Conservation (phyloP, 306 rosid genomes). For the Vigna angularis region DNA sequence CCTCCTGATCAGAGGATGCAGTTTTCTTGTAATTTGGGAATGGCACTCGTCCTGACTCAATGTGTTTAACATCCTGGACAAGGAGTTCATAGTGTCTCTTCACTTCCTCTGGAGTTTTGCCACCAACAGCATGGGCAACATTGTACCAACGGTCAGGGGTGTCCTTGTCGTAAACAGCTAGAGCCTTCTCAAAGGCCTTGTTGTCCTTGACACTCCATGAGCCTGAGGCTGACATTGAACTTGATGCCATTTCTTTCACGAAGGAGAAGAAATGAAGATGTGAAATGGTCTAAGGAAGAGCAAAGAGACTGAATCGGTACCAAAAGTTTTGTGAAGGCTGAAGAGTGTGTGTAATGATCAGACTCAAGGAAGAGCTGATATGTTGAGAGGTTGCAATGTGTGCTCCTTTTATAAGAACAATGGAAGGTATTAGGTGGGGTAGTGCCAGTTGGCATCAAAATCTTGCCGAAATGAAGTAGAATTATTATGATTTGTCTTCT, state of each 20-base stretch:
- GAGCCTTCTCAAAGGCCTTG: slow-evolving; percentile 91
- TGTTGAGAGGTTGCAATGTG: slow-evolving; percentile 51
- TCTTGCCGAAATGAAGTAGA: slow-evolving; percentile 53
- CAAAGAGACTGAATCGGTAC: not conserved
- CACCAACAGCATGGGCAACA: slow-evolving; percentile 87
- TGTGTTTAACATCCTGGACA: slow-evolving; percentile 74
- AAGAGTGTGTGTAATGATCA: slow-evolving; percentile 35
- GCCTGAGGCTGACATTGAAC: slow-evolving; percentile 75
- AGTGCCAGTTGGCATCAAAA: slow-evolving; percentile 69
- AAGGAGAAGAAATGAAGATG: not conserved
- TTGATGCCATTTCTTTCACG: slow-evolving; percentile 64
- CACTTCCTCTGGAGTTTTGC: slow-evolving; percentile 85
- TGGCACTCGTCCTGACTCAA: slow-evolving; percentile 84
- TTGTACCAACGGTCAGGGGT: slow-evolving; percentile 95
- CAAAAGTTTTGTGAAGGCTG: slow-evolving; percentile 15
- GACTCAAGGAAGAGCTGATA: slow-evolving; percentile 46
- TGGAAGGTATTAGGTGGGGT: slow-evolving; percentile 53
- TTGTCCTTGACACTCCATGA: slow-evolving; percentile 92
- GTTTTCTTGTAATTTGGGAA: slow-evolving; percentile 74
- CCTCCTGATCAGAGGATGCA: slow-evolving; percentile 46
- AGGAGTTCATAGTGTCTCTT: slow-evolving; percentile 83
- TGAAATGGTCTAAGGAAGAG: not conserved
- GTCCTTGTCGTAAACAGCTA: slow-evolving; percentile 87
- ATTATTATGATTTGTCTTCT: slow-evolving; percentile 74
- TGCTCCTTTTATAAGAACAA: slow-evolving; percentile 71